Evolutionary conservation across 2,329 filamentous ascomycete genomes (phyloP).

Genomic region (Mycogone perniciosa): DNA sequence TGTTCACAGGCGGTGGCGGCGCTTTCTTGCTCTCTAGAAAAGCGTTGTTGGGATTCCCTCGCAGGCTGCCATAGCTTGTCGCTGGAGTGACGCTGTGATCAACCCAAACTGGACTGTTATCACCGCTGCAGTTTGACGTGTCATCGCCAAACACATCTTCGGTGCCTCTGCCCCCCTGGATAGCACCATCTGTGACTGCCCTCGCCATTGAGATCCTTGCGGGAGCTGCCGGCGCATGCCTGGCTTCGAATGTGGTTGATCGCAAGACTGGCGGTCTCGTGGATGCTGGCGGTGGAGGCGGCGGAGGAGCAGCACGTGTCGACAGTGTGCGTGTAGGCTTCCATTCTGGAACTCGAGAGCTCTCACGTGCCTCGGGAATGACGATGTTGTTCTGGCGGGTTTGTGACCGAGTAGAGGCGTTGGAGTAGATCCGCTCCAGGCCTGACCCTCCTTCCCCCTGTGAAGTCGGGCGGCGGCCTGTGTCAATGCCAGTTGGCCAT

Average conservation of each 20-base stretch:
- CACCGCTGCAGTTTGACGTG: constrained; percentile 43
- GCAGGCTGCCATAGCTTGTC: constrained; percentile 50
- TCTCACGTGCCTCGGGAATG: constrained; percentile 2
- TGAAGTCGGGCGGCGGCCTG: constrained; percentile 27
- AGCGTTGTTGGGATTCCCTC: constrained; percentile 32
- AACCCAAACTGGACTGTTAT: constrained; percentile 45
- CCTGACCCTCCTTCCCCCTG: constrained; percentile 19
- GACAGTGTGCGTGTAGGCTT: constrained; percentile 21
- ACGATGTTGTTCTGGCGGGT: not conserved
- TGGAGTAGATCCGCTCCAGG: constrained; percentile 26
- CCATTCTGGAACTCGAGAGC: constrained; percentile 34
- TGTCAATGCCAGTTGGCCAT: constrained; percentile 29
- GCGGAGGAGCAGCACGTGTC: constrained; percentile 13
- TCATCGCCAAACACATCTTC: constrained; percentile 46
- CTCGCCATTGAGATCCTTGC: constrained; percentile 38
- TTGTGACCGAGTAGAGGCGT: constrained; percentile 30
- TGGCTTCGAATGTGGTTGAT: constrained; percentile 34
- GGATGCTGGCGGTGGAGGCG: constrained; percentile 30
- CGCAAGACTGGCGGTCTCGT: constrained; percentile 31
- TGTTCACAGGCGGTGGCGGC: constrained; percentile 43
- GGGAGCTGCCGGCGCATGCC: constrained; percentile 15
- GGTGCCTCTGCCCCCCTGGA: constrained; percentile 22
- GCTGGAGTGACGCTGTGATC: constrained; percentile 49
- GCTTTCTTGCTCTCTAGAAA: constrained; percentile 43
- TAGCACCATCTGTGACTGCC: constrained; percentile 31